Evolutionary conservation across 164 flowering plant genomes (phyloP).

Genomic region (Euptelea pleiosperma): DNA sequence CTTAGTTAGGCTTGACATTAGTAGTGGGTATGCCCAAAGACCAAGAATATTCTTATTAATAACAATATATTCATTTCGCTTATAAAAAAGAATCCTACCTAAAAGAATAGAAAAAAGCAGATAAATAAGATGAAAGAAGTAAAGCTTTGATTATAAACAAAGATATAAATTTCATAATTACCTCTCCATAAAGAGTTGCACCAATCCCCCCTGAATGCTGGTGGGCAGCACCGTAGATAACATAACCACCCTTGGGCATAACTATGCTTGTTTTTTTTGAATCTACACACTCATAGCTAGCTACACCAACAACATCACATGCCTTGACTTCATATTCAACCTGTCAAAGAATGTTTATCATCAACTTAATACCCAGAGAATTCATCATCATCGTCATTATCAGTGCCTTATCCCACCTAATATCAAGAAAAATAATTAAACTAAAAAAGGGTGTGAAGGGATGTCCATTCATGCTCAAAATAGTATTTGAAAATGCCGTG

Average conservation of each 20-base stretch:
- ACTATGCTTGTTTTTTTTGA: constrained; percentile 36
- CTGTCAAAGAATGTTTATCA: constrained; percentile 30
- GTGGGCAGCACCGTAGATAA: constrained; percentile 77
- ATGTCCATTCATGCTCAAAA: no score
- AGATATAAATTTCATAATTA: constrained; percentile 7
- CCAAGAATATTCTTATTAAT: no score
- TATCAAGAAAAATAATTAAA: no score
- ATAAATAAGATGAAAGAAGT: no score
- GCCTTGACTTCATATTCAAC: constrained; percentile 66
- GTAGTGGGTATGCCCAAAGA: no score
- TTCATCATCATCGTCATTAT: neutral
- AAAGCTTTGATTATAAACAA: neutral
- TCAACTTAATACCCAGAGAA: neutral
- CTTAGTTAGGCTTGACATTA: no score
- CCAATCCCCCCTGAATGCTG: constrained; percentile 80
- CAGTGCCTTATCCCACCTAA: neutral
- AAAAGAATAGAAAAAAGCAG: no score
- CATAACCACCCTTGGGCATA: constrained; percentile 58
- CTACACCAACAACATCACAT: constrained; percentile 28
- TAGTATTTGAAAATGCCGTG: no score
- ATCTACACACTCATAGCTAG: constrained; percentile 36
- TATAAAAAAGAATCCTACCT: no score
- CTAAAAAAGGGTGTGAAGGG: no score
- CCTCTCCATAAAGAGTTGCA: constrained; percentile 68
- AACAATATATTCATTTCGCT: no score